Base-by-base conservation (phyloP, 1,139 yeast species). In the Groenewaldozyma sp. region DNA sequence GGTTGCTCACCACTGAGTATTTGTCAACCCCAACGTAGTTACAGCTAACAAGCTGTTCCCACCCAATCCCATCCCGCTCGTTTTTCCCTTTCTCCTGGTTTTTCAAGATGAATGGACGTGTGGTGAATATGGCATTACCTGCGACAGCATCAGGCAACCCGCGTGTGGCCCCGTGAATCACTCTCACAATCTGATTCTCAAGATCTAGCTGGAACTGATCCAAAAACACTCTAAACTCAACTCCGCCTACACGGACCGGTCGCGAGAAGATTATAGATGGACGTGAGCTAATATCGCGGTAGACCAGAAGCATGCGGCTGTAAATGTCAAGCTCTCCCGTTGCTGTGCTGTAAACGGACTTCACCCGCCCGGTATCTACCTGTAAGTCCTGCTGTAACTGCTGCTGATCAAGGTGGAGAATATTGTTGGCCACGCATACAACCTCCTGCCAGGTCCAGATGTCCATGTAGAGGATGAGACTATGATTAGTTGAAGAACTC, bases 261-360 rank as follows among this genome's bases (percentile, higher is more conserved):
- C 33, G 33, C 4, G 21, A 7, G 9, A 29, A 21, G 7, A 29
- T 21, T 16, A 29, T 14, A 5, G n/a, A n/a, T 9, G 33, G 33
- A n/a, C 18, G n/a, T 7, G 19, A 6, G 22, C 33, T 29, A 18
- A 29, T 29, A 14, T 29, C 33, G 7, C 33, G 33, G 22, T 29
- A 29, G 11, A 29, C 33, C 19, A 29, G 13, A 7, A 19, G 9
- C 33, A 29, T 29, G 10, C 33, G 33, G 11, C 17, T 21, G 7
- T 16, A 9, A 9, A 29, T 21, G 11, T 29, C 22, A 7, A 13
- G n/a, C 4, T n/a, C 9, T 7, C 26, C 26, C 11, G 11, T 7
- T 22, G 26, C 26, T 7, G 11, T 22, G n/a, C n/a, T n/a, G n/a
- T n/a, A n/a, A n/a, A n/a, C n/a, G n/a, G n/a, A n/a, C n/a, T n/a